These are phyloP conservation scores for Phytophthora citricola DNA, from an alignment of 352 stramenopile genomes.

Conservation along the genomic window DNA sequence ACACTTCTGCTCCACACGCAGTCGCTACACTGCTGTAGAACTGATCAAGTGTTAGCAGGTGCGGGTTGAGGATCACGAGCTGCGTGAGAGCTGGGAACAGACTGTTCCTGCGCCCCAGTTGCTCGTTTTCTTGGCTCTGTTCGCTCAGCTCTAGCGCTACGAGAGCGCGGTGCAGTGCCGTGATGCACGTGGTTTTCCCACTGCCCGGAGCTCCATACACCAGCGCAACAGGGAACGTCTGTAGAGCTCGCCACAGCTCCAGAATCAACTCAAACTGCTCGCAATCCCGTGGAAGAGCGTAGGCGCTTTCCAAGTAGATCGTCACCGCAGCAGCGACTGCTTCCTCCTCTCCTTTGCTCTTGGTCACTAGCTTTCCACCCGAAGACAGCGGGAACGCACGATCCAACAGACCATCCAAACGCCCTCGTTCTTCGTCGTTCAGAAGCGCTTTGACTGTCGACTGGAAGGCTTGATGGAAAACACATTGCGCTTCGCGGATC, in stretches of 20 bases:
- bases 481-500: conserved; percentile 18
- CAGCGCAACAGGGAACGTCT: conserved; percentile 34
- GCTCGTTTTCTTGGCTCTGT: conserved; percentile 28
- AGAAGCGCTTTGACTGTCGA: conserved; percentile 1
- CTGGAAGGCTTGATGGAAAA: conserved; percentile 30
- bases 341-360: conserved; percentile 37
- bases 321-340: conserved; percentile 48
- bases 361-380: conserved; percentile 34
- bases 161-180: conserved; percentile 53
- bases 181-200: conserved; percentile 64
- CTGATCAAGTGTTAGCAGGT: conserved; percentile 39
- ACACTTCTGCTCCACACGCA: conserved; percentile 9
- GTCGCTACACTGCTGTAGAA: conserved; percentile 33
- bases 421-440: conserved; percentile 1
- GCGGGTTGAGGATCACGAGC: conserved; percentile 44
- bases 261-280: conserved; percentile 43
- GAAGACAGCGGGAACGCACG: conserved; percentile 38
- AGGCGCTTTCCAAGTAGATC: conserved; percentile 50
- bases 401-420: conserved; percentile 14
- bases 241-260: conserved; percentile 47
- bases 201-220: conserved; percentile 46
- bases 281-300: conserved; percentile 9
- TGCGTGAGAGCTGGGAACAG: conserved; percentile 15
- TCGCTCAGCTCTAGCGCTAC: conserved; percentile 48
- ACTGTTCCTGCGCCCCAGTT: background rate